Base-by-base conservation (phyloP, 306 rosid species). In the Quillaja saponaria region DNA sequence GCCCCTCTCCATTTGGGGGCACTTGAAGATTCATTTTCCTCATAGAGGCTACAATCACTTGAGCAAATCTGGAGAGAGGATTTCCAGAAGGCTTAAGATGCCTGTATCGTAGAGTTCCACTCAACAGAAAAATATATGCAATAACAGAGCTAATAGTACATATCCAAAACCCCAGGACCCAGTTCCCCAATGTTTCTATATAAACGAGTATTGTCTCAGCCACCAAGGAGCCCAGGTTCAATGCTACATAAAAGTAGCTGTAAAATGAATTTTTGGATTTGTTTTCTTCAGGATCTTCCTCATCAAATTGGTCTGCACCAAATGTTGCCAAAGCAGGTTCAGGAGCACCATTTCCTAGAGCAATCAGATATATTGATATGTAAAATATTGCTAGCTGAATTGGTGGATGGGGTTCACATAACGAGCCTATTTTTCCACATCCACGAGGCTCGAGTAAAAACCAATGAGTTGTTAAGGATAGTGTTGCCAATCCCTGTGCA, bases 261-360 rank as follows among this genome's bases (percentile, higher is more conserved):
- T 82, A 85, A 74, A 82, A 85, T 1, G 82, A 75, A 21, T 72
- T 76, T 40, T 78, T 87, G 8, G 87, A 81, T 45, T 46, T 40
- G 49, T 77, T 38, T n/a, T 84, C 80, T 48, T 74, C 64, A 1
- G 82, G 67, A 61, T 86, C 66, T 3, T 49, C 72, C 38, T 79
- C 87, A 11, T 83, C 87, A 34, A 81, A 87, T 31, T 84, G 95
- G 61, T 84, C 90, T 9, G 90, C 80, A 10, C 90, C 95, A 42
- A 83, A 79, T 14, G 88, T 85, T 25, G 85, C 85, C 8, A 82
- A 52, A 0, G 75, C 82, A 13, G 91, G 91, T 16, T 85, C 87
- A 49, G 81, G 81, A 21, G 87, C 87, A 31, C 87, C 91, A 40
- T 81, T 73, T 35, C 91, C 91, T 3, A 85, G 65, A 10, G 91